These are phyloP conservation scores for Trametes gibbosa DNA, from an alignment of 768 basidiomycete species.

Conservation along the genomic window DNA sequence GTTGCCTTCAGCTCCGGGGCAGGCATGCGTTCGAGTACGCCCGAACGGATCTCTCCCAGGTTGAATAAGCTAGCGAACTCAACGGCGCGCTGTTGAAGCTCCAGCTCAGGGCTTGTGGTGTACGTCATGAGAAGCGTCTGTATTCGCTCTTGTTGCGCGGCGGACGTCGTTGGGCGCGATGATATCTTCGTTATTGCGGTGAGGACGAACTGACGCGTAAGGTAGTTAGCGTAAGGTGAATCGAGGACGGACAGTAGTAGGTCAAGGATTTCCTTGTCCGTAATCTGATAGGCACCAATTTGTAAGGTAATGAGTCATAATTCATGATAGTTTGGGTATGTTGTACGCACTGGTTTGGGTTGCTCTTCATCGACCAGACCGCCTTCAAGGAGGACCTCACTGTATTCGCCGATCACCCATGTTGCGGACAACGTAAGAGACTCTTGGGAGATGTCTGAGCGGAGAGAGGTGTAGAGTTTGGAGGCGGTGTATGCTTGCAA, in stretches of 20 bases:
- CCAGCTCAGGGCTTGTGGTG: slow-evolving; percentile 86
- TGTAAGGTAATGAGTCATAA: neutral
- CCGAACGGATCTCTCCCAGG: slow-evolving; percentile 69
- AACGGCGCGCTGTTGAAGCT: slow-evolving; percentile 93
- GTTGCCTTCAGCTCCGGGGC: slow-evolving; percentile 97
- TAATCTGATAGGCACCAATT: slow-evolving; percentile 43
- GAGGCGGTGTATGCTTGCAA: slow-evolving; percentile 94
- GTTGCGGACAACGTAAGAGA: slow-evolving; percentile 89
- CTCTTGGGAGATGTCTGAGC: slow-evolving; percentile 92
- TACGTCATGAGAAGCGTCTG: slow-evolving; percentile 75
- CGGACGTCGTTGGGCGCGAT: slow-evolving; percentile 67
- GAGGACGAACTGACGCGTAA: slow-evolving; percentile 90
- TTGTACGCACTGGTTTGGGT: slow-evolving; percentile 53
- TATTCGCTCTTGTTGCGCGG: slow-evolving; percentile 74
- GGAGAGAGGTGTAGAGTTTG: slow-evolving; percentile 83
- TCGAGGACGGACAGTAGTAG: slow-evolving; percentile 83
- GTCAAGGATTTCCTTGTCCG: slow-evolving; percentile 82
- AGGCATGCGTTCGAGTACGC: slow-evolving; percentile 98
- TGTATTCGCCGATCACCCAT: slow-evolving; percentile 97
- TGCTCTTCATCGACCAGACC: slow-evolving; percentile 79
- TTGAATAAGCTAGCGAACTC: slow-evolving; percentile 89
- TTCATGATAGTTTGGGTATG: neutral
- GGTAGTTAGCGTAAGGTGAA: slow-evolving; percentile 91
- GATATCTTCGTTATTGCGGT: slow-evolving; percentile 88
- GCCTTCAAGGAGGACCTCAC: slow-evolving; percentile 84